These are phyloP conservation scores for Cercospora beticola DNA, from an alignment of 2,329 filamentous ascomycete species.

Conservation along the genomic window DNA sequence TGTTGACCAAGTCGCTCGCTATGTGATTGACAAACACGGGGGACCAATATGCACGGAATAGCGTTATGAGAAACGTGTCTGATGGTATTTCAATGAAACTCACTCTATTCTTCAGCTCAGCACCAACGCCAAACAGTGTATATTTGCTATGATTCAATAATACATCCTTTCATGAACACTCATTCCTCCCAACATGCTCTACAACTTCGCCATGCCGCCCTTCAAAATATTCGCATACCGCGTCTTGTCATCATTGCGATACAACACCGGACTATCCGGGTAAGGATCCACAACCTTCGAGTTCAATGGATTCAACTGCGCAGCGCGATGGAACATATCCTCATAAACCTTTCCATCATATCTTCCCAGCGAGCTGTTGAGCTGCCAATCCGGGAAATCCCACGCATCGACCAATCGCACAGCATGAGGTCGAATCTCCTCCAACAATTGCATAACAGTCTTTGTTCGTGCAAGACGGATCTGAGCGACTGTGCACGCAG, in stretches of 20 bases:
- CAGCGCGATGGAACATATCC: conserved; percentile 71
- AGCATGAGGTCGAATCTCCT: conserved; percentile 71
- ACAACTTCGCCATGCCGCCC: conserved; percentile 23
- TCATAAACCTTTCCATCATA: conserved; percentile 75
- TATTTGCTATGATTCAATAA: background rate
- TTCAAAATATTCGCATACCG: conserved; percentile 40
- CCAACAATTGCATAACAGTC: conserved; percentile 67
- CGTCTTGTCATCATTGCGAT: conserved; percentile 57
- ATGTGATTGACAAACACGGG: background rate
- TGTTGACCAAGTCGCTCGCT: background rate
- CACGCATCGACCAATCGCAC: conserved; percentile 70
- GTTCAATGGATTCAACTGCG: conserved; percentile 71
- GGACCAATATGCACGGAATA: background rate
- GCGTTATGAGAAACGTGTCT: background rate
- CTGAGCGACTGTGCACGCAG: conserved; percentile 69
- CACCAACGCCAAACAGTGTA: background rate
- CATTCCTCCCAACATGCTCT: background rate
- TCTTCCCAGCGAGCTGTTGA: conserved; percentile 69
- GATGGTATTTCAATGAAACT: background rate
- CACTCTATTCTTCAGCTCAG: background rate
- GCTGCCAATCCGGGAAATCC: conserved; percentile 76
- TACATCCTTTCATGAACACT: background rate
- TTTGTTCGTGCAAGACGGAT: conserved; percentile 68
- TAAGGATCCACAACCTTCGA: conserved; percentile 70
- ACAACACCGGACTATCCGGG: conserved; percentile 60